These are phyloP conservation scores for Citrus australasica DNA, from an alignment of 345 rosid species.

Conservation along the genomic window DNA sequence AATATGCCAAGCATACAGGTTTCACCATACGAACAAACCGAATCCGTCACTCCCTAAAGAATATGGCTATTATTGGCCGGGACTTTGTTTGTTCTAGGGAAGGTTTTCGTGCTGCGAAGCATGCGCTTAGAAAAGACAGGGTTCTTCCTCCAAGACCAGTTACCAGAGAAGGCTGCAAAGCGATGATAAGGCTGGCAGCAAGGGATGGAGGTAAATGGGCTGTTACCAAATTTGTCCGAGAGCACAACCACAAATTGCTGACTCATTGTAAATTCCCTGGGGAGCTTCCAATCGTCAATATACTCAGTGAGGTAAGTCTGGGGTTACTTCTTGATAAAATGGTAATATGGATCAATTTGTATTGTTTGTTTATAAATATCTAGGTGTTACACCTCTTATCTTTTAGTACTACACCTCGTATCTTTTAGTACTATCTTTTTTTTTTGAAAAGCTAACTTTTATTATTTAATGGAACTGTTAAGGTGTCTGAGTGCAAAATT, in stretches of 20 bases:
- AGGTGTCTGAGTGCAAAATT: background rate
- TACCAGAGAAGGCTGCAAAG: constrained; percentile 48
- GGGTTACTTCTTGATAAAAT: background rate
- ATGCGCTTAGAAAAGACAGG: constrained; percentile 32
- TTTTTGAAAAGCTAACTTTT: background rate
- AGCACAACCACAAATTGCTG: constrained; percentile 41
- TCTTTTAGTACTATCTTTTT: background rate
- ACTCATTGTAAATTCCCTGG: constrained; percentile 27
- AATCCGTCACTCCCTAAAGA: constrained; percentile 36
- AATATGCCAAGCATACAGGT: constrained; percentile 36
- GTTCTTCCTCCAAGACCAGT: constrained; percentile 41
- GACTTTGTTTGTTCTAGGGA: constrained; percentile 42
- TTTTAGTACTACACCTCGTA: background rate
- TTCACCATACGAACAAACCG: constrained; percentile 39
- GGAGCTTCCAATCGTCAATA: constrained; percentile 31
- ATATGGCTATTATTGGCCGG: constrained; percentile 34
- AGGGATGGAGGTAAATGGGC: constrained; percentile 39
- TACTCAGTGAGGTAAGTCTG: constrained; percentile 37
- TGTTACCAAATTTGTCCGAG: constrained; percentile 36
- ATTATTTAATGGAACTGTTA: background rate
- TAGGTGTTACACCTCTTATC: background rate
- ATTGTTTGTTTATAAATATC: background rate
- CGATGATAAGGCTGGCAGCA: constrained; percentile 46
- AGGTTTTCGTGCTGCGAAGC: constrained; percentile 38
- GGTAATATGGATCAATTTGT: background rate